Base-by-base conservation (phyloP, 345 rosid genomes). In the Salix udensis region DNA sequence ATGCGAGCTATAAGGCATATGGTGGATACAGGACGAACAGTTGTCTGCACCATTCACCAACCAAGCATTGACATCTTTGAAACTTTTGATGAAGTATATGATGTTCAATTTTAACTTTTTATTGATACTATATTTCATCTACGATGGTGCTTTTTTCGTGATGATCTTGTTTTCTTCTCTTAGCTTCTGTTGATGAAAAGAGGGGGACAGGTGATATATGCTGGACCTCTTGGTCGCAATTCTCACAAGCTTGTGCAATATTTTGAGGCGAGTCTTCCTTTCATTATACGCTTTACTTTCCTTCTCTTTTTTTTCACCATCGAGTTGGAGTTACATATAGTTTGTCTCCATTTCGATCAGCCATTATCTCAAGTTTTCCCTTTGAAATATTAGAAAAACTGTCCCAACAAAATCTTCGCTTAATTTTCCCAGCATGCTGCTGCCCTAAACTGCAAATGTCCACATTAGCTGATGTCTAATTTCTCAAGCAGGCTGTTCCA, bases 1-100 rank as follows among this genome's bases (percentile, higher is more conserved):
- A 91, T 91, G 94, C 85, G 94, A 21, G 87, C 97, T 12, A 90
- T 92, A 58, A 91, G 94, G 81, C 89, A 92, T 74, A 92, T 91
- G 4, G 96, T 91, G 34, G 96, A 92, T 65, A 92, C 97, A 11
- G 97, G 97, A 39, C 72, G 97, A 81, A 93, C 96, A 2, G 92
- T 93, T 36, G 94, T 93, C 53, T 93, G 97, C 84, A 93, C 97
- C 67, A 93, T 93, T 80, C 97, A 93, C 82, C 96, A 93, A 68
- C 97, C 97, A 15, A 91, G 97, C 78, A 93, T 93, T 34, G 97
- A 93, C 81, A 89, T 93, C 70, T 91, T 91, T 44, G 94, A 93
- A 85, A 90, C 96, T 37, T 93, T 90, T 70, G 96, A 91, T 73
- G 94, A 93, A 93, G 97, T 91, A 69, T 72, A 16, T 0, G 44